Conservation (phyloP, 2,329 filamentous ascomycete genomes). For the Pestalotiopsis sp. region DNA sequence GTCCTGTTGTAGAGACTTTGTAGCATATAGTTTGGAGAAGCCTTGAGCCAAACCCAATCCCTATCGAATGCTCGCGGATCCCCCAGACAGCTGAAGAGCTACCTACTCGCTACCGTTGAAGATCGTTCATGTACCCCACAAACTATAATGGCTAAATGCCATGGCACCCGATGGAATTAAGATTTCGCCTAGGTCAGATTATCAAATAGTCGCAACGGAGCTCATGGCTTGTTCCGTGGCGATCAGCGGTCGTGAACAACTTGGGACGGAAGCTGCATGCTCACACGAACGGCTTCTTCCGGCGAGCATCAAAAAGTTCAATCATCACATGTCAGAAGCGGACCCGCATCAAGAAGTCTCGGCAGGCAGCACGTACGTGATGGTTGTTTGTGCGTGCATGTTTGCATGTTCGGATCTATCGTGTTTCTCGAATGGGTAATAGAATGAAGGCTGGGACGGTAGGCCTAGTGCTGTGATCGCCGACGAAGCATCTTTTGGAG, state of each 20-base stretch:
- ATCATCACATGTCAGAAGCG: neutral
- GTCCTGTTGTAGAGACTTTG: neutral
- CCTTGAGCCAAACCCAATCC: too few relatives aligned
- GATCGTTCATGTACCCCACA: neutral
- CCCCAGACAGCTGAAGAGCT: neutral
- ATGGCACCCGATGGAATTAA: neutral
- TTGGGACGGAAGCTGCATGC: neutral
- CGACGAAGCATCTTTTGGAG: neutral
- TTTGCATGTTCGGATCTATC: neutral
- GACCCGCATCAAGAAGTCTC: neutral
- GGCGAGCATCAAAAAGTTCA: neutral
- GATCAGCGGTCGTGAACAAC: neutral
- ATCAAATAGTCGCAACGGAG: neutral
- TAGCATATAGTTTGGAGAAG: too few relatives aligned
- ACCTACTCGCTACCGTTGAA: neutral
- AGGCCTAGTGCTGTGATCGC: neutral
- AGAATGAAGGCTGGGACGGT: neutral
- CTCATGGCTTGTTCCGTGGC: neutral
- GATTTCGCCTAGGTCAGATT: neutral
- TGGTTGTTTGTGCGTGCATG: neutral
- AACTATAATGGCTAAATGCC: neutral
- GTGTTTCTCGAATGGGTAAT: neutral
- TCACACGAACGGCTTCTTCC: constrained; percentile 5
- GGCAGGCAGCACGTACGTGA: neutral
- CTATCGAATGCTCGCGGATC: too few relatives aligned